Percentiles rank a stretch among this genome's conserved stretches.
Evolutionary conservation across 345 rosid genomes (phyloP).

Genomic region (Schrenkiella parvula): DNA sequence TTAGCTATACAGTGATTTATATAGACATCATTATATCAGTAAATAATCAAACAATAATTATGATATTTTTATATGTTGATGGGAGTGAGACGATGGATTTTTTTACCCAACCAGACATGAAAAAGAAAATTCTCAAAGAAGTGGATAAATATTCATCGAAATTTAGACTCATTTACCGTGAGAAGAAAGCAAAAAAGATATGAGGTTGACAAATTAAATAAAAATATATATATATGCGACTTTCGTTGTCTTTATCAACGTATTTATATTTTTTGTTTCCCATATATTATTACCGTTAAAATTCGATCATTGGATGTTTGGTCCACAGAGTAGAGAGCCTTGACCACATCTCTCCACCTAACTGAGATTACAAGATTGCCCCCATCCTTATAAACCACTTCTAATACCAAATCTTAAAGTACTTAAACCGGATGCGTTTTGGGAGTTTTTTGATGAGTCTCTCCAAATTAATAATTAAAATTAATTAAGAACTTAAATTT

Average conservation of each 20-base stretch:
- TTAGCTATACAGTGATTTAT: background rate
- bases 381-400: background rate
- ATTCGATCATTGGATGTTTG: conserved; percentile 25
- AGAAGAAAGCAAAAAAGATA: background rate
- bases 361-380: conserved; percentile 6
- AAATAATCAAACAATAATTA: background rate
- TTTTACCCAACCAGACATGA: background rate
- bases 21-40: background rate
- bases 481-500: too few relatives aligned
- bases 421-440: background rate
- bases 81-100: background rate
- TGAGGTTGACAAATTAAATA: conserved; percentile 26
- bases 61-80: background rate
- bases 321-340: conserved; percentile 28
- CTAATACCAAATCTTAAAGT: background rate
- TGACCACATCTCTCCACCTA: conserved; percentile 25
- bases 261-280: conserved; percentile 3
- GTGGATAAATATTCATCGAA: background rate
- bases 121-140: background rate
- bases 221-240: background rate
- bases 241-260: background rate
- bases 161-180: background rate
- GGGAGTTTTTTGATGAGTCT: too few relatives aligned
- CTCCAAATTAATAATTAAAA: too few relatives aligned
- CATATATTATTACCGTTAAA: conserved; percentile 24